phyloP scores from a whole-genome alignment of 148 eudicot species.

The Spergularia marina region DNA sequence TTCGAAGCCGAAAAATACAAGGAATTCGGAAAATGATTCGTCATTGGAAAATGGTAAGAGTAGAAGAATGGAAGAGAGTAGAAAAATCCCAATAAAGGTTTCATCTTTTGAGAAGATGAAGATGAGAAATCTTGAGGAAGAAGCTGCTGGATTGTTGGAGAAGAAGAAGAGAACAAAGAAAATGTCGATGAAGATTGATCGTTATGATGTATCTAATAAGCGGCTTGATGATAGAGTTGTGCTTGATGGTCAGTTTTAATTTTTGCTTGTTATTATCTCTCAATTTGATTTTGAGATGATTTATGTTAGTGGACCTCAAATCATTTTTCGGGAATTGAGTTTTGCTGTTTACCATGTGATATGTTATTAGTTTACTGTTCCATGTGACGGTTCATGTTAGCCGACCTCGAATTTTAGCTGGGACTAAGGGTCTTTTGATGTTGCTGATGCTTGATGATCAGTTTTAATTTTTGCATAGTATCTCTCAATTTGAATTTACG shows the following conservation, averaged over 20 bases:
- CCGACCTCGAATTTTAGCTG: no score
- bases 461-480: no score
- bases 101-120: constrained; percentile 30
- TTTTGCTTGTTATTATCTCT: neutral
- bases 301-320: no score
- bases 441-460: no score
- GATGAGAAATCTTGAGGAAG: constrained; percentile 25
- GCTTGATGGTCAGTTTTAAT: constrained; percentile 38
- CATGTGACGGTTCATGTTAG: no score
- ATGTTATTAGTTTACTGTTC: no score
- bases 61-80: constrained; percentile 8
- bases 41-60: constrained; percentile 22
- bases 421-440: no score
- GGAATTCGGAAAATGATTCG: constrained; percentile 7
- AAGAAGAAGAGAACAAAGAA: constrained; percentile 42
- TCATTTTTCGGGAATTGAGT: no score
- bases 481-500: no score
- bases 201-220: constrained; percentile 53
- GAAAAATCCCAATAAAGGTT: constrained; percentile 21
- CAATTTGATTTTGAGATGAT: no score
- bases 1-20: neutral
- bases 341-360: no score
- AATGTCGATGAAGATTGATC: constrained; percentile 49
- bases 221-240: constrained; percentile 49
- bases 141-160: constrained; percentile 26